phyloP scores from a whole-genome alignment of 345 rosid species.

The Populus tremula region DNA sequence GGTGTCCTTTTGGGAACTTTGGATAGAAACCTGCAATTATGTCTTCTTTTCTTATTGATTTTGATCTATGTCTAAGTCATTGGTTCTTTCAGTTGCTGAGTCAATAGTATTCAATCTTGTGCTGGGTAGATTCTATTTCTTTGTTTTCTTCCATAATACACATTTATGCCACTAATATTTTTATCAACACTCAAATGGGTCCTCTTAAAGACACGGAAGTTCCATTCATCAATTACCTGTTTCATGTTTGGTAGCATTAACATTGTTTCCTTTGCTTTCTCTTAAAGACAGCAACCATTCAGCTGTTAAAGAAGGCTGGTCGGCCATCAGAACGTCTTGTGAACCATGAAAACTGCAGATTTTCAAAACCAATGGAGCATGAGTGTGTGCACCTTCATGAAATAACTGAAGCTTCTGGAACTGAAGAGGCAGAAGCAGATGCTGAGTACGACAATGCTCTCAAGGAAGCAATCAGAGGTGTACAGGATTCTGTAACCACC shows the following conservation, averaged over 20 bases:
- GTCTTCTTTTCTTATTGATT: not conserved
- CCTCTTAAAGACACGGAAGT: not conserved
- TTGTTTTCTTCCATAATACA: not conserved
- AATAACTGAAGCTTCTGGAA: conserved; percentile 77
- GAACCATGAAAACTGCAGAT: conserved; percentile 71
- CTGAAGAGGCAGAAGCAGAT: conserved; percentile 91
- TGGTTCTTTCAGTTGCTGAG: no score
- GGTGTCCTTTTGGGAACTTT: not conserved
- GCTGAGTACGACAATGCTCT: conserved; percentile 78
- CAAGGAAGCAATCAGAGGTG: conserved; percentile 85
- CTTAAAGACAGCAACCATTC: conserved; percentile 72
- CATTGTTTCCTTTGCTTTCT: conserved; percentile 2
- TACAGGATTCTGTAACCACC: conserved; percentile 74
- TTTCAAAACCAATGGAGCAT: conserved; percentile 64
- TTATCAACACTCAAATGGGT: not conserved
- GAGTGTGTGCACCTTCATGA: conserved; percentile 81
- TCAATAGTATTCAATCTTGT: no score
- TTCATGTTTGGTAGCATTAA: not conserved
- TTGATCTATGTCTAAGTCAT: not conserved
- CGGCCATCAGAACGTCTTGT: conserved; percentile 73
- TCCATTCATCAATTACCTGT: not conserved
- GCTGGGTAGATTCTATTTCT: no score
- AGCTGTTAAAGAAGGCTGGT: conserved; percentile 81
- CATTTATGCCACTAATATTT: not conserved
- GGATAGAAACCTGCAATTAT: not conserved